Conservation (phyloP, 140 eudicot genomes). For the Anethum foeniculum region DNA sequence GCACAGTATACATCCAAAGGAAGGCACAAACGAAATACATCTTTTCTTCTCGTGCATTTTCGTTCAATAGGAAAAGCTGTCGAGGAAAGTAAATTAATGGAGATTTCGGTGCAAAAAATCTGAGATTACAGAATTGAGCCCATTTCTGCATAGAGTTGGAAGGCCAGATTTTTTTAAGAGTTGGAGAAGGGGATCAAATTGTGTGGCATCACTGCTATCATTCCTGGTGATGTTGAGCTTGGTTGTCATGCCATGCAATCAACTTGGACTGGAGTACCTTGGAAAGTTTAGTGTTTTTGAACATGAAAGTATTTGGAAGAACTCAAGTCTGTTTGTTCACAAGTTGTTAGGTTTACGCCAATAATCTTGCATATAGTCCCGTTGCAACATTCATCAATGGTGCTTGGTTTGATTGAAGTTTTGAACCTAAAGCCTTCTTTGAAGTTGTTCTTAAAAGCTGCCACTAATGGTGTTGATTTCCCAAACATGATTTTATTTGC, state of each 20-base stretch:
- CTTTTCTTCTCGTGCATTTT: too few species aligned
- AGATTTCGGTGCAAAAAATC: not conserved
- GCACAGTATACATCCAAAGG: not conserved
- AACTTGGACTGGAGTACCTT: not conserved
- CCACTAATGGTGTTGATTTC: not conserved
- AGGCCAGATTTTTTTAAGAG: not conserved
- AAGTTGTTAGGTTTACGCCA: not conserved
- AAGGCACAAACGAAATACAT: not conserved
- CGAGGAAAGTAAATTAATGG: not conserved
- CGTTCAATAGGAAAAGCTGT: not conserved
- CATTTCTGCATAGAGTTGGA: not conserved
- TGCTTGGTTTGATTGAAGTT: slow-evolving; percentile 5
- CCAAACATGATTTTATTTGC: not conserved
- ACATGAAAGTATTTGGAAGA: not conserved
- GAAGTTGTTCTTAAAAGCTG: not conserved
- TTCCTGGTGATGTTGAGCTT: slow-evolving; percentile 5
- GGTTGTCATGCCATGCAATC: slow-evolving; percentile 2
- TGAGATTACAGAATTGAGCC: not conserved
- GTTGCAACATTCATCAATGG: slow-evolving; percentile 5
- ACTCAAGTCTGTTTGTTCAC: not conserved
- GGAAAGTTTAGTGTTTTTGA: slow-evolving; percentile 1
- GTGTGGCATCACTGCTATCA: not conserved
- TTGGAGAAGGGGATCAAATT: not conserved
- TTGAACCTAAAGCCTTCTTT: not conserved
- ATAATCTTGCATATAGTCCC: not conserved